Percentiles rank a stretch among this genome's conserved stretches.
phyloP scores from a whole-genome alignment of 148 eudicot genomes.

The Rhododendron griersonianum region DNA sequence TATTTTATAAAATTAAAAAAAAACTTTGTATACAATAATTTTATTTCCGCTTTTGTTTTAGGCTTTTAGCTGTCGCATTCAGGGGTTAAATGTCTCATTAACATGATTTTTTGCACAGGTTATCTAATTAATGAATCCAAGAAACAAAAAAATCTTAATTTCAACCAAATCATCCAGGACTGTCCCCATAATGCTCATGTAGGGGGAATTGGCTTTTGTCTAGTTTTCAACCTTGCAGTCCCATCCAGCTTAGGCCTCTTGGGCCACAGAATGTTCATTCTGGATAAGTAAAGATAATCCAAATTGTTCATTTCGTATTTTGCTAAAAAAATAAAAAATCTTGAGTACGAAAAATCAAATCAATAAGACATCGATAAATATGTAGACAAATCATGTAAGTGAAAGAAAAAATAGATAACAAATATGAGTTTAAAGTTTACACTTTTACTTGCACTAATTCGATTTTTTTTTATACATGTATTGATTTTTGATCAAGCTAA shows the following conservation, averaged over 20 bases:
- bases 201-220: not conserved
- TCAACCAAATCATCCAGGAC: not conserved
- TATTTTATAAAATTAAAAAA: too few species aligned
- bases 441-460: not conserved
- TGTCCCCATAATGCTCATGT: not conserved
- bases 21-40: too few species aligned
- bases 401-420: not conserved
- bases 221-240: not conserved
- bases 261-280: not conserved
- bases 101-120: not conserved
- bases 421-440: not conserved
- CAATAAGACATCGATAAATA: not conserved
- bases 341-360: not conserved
- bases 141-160: not conserved
- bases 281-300: not conserved
- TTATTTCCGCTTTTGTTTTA: too few species aligned
- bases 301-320: not conserved
- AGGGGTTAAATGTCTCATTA: not conserved
- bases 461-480: not conserved
- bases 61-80: not conserved
- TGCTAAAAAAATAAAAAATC: not conserved
- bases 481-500: not conserved
- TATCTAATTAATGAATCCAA: not conserved
- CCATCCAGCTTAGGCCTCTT: not conserved
- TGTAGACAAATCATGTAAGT: not conserved